Evolutionary conservation across 345 rosid species (phyloP), one percentile per base, ranked within the genome.

Genomic region (Salix exigua): DNA sequence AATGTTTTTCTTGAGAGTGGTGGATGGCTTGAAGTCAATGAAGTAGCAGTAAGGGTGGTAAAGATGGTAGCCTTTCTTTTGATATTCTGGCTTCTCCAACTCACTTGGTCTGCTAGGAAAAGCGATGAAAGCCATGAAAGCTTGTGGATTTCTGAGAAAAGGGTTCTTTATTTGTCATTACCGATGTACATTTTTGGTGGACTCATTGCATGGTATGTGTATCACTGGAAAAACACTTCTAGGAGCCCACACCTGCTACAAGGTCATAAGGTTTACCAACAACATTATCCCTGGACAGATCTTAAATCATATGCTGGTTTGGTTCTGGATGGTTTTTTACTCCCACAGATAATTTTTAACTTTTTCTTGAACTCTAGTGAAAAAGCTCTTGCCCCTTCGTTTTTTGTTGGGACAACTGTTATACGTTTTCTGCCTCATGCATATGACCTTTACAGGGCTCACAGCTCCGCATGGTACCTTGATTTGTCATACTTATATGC

Each of bases 11-110:
- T 90, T 23, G 88, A 84, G 63, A 88, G 85, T 40, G 92, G 91
- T 70, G 91, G 92, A 70, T 91, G 97, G 99, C 88, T 95, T 7
- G 94, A 93, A 84, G 89, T 87, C 66, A 90, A 95, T 73, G 94
- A 95, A 82, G 92, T 93, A 74, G 80, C 89, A 25, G 97, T 93
- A 28, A 82, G 97, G 82, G 85, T 87, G 72, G 93, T 91, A 38
- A 92, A 93, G 7, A 86, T 95, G 92, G 79, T 91, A 64, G 99
- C 96, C 70, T 91, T 93, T 80, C 91, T 95, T 84, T 81, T 95
- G 76, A 88, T 91, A 79, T 92, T 90, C 44, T 88, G 90, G 55
- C 87, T 95, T 81, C 91, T 95, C 77, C 97, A 90, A 78, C 86
- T 89, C 76, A 82, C 89, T 63, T 93, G 94, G 97, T 88, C 88